These are phyloP conservation scores for Pseudopediastrum boryanum DNA, from an alignment of 139 green algal species.

Conservation along the genomic window DNA sequence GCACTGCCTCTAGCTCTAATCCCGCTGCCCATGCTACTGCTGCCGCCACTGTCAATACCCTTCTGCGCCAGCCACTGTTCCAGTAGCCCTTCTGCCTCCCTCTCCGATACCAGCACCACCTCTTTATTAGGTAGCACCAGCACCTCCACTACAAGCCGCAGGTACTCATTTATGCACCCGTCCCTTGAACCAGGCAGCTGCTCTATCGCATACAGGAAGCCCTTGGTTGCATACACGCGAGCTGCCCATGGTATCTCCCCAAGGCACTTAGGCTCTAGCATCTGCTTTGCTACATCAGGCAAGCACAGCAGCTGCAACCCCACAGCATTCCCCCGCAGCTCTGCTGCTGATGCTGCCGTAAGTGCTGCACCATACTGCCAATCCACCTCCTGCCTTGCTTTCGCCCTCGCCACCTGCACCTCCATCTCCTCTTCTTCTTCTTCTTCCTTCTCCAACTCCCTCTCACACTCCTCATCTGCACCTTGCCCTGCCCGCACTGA, in stretches of 20 bases:
- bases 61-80: background rate
- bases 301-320: background rate
- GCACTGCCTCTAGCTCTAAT: too few relatives aligned
- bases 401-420: constrained; percentile 35
- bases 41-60: background rate
- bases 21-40: background rate
- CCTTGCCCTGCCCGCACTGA: constrained; percentile 10
- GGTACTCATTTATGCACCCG: constrained; percentile 44
- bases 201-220: constrained; percentile 42
- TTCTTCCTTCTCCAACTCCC: constrained; percentile 60
- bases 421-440: constrained; percentile 58
- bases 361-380: constrained; percentile 32
- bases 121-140: constrained; percentile 37
- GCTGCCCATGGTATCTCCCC: constrained; percentile 16
- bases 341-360: background rate
- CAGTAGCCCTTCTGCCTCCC: constrained; percentile 56
- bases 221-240: constrained; percentile 37
- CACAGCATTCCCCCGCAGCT: background rate
- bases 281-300: background rate
- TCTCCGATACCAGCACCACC: constrained; percentile 61
- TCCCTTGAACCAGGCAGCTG: too few relatives aligned
- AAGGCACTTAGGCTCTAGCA: background rate
- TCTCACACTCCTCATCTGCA: constrained; percentile 57
- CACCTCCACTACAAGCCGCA: constrained; percentile 43
- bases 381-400: constrained; percentile 21